Evolutionary conservation across 1,284 basidiomycete species (phyloP), one percentile per base, ranked within the genome.

Genomic region (Coriolopsis trogii): DNA sequence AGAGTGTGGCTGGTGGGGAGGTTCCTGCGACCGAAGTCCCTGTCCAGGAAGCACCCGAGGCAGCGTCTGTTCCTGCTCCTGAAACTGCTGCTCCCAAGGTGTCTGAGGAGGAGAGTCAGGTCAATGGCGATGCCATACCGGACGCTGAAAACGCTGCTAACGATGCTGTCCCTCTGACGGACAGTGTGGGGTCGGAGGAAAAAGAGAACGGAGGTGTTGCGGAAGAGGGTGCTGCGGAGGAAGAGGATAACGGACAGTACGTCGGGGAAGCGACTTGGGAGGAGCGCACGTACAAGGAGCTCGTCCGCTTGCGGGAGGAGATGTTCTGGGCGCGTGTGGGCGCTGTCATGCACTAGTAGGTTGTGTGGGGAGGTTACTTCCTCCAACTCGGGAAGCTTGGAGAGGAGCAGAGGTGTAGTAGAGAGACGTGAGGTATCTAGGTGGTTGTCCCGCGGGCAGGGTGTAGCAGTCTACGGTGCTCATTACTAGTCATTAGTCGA

Each of bases 251-350:
- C 16, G 56, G 61, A 2, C 39, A 53, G 21, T 69, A 63, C 52
- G 76, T 85, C 18, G 80, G 84, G 15, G 82, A 87, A 34, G 73
- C 81, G 20, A 87, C 83, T 3, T 96, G 93, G 94, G 95, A 96
- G 71, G 91, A 92, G 65, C 81, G 87, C 53, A 87, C 90, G 34
- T 97, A 93, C 93, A 87, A 84, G 63, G 88, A 93, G 72, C 71
- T 97, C 13, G 78, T 89, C 7, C 79, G 79, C 49, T 69, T 97
- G 59, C 87, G 88, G 62, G 93, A 96, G 71, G 88, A 89, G 46
- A 93, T 96, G 89, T 95, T 91, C 72, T 93, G 85, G 83, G 88
- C 93, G 29, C 74, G 93, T 46, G 73, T 94, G 28, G 93, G 93
- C 1, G 84, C 82, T 4, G 63, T 82, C 49, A 41, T 39, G 30